Evolutionary conservation across 495 filamentous ascomycete species (phyloP), one percentile per base, ranked within the genome.

Genomic region (Aspergillus ellipticus): DNA sequence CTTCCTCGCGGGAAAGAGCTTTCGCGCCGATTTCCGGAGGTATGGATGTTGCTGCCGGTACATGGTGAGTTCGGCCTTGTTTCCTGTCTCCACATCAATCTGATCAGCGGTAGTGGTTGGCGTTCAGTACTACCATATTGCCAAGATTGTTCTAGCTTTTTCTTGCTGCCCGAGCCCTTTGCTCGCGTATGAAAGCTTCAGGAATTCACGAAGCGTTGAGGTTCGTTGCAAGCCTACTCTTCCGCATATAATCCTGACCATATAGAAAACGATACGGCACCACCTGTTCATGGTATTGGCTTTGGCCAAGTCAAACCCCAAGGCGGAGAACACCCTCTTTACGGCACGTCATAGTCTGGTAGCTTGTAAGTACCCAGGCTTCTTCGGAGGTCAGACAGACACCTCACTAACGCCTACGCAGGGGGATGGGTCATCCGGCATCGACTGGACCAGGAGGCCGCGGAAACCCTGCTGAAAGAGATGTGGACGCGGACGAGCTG

Each of bases 31-130:
- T 64, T 68, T 22, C 65, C 63, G 5, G 39, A 22, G 6, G 58
- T 70, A 4, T 68, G 67, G 67, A 68, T 68, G 65, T 50, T 70
- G 24, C 31, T 66, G 17, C 65, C 67, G 1, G 67, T 68, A 16
- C 67, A 70, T 51, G 68, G 68, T 71, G 42, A 19, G 55, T 47
- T 43, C 13, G 3, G 37, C n/a, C n/a, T n/a, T 10, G 37, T 11
- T 33, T 9, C 20, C 4, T 16, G 29, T 6, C 16, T 16, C n/a
- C n/a, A 13, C 3, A n/a, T 48, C 21, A 48, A 1, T 16, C 13
- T 17, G 16, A 10, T 28, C n/a, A 2, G 20, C 17, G 28, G 1
- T 21, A 70, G 68, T 66, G 22, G 54, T 70, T 49, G 66, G 68
- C 16, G 33, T 68, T 8, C 68, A 71, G 52, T 71, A 68, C 37